Evolutionary conservation across 1,284 basidiomycete species (phyloP).

Genomic region (Heterobasidion parviporum): DNA sequence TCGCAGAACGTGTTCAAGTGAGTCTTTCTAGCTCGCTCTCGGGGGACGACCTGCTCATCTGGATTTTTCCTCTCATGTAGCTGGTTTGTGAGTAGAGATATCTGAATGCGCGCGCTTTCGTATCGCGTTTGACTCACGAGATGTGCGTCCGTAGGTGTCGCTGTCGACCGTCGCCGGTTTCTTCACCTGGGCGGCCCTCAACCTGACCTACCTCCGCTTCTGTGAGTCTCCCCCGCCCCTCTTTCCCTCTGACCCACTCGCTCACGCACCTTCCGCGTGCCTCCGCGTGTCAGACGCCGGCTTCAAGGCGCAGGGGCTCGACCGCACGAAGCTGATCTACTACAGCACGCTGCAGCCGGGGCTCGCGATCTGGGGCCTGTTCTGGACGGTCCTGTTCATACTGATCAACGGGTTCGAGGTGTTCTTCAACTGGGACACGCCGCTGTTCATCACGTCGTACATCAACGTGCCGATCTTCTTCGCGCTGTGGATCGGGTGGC

Average conservation of each 20-base stretch:
- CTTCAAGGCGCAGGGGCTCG: slow-evolving; percentile 46
- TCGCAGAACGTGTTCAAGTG: slow-evolving; percentile 29
- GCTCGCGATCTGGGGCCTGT: slow-evolving; percentile 29
- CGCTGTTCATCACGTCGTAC: slow-evolving; percentile 45
- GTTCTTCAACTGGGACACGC: slow-evolving; percentile 43
- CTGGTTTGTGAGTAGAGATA: background rate
- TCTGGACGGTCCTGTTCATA: slow-evolving; percentile 33
- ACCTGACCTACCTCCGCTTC: slow-evolving; percentile 70
- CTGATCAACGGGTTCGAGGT: slow-evolving; percentile 27
- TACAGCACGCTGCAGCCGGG: slow-evolving; percentile 34
- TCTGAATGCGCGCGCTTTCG: background rate
- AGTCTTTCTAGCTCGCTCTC: slow-evolving; percentile 3
- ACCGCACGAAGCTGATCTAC: slow-evolving; percentile 49
- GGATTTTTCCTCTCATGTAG: background rate
- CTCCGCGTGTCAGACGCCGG: slow-evolving; percentile 35
- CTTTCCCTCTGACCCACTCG: background rate
- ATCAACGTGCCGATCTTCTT: slow-evolving; percentile 47
- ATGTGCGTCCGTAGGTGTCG: slow-evolving; percentile 40
- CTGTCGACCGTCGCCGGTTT: slow-evolving; percentile 52
- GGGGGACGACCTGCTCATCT: slow-evolving; percentile 10
- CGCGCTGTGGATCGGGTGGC: slow-evolving; percentile 40
- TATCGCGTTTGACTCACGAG: slow-evolving; percentile 12
- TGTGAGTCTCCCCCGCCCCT: slow-evolving; percentile 25
- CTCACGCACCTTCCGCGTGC: slow-evolving; percentile 17
- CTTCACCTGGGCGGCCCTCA: slow-evolving; percentile 66